Evolutionary conservation across 805 yeast genomes (phyloP).

Genomic region (Saccharomycopsis selenospora): DNA sequence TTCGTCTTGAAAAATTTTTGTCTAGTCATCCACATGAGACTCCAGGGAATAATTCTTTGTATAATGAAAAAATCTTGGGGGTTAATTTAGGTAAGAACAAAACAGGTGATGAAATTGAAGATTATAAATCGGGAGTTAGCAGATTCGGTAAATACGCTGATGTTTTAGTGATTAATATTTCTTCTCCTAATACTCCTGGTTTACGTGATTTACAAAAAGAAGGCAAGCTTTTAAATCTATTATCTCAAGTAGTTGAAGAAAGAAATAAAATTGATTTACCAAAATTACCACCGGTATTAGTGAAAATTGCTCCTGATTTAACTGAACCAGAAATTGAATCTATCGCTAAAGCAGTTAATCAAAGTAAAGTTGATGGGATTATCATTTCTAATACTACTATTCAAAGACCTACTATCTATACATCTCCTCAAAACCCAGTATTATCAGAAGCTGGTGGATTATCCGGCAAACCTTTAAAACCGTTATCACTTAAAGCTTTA

Average conservation of each 20-base stretch:
- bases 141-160: slow-evolving; percentile 81
- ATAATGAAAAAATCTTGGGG: slow-evolving; percentile 60
- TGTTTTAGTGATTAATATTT: slow-evolving; percentile 82
- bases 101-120: slow-evolving; percentile 81
- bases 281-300: slow-evolving; percentile 67
- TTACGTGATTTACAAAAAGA: slow-evolving; percentile 80
- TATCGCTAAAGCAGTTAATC: slow-evolving; percentile 73
- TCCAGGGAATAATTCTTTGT: slow-evolving; percentile 42
- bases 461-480: slow-evolving; percentile 88
- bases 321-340: slow-evolving; percentile 72
- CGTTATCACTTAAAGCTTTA: slow-evolving; percentile 65
- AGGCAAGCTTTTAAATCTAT: slow-evolving; percentile 57
- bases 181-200: slow-evolving; percentile 96
- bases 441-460: slow-evolving; percentile 73
- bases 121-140: slow-evolving; percentile 78
- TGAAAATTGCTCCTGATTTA: slow-evolving; percentile 91
- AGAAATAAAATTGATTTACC: slow-evolving; percentile 46
- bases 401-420: slow-evolving; percentile 62
- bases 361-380: slow-evolving; percentile 80
- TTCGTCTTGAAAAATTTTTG: slow-evolving; percentile 45
- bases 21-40: slow-evolving; percentile 24
- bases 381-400: slow-evolving; percentile 90
- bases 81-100: slow-evolving; percentile 91
- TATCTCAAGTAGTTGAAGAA: slow-evolving; percentile 61
- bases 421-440: slow-evolving; percentile 39